Percentiles rank a stretch among this genome's conserved stretches.
These are phyloP conservation scores for Erythrobasidium yunnanense DNA, from an alignment of 768 basidiomycete species.

Conservation along the genomic window DNA sequence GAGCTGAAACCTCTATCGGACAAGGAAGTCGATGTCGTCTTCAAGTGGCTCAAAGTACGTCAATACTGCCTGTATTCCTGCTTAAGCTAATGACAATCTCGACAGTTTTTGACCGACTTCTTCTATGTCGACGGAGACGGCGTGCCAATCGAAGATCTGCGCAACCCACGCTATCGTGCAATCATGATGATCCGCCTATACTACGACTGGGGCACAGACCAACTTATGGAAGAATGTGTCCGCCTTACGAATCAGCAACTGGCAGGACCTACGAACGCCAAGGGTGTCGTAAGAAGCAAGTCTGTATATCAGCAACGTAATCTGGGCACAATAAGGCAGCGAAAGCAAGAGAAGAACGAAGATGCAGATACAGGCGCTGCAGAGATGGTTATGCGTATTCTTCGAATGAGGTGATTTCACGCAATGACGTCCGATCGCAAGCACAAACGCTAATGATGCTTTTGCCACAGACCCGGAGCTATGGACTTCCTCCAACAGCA, in stretches of 20 bases:
- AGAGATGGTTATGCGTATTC: constrained; percentile 85
- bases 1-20: constrained; percentile 86
- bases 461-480: constrained; percentile 54
- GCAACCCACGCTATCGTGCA: constrained; percentile 57
- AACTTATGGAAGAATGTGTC: constrained; percentile 76
- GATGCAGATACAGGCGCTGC: constrained; percentile 50
- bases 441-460: not conserved
- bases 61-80: not conserved
- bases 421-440: not conserved
- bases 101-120: constrained; percentile 81
- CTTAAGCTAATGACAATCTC: not conserved
- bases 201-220: constrained; percentile 71
- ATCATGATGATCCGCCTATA: constrained; percentile 52
- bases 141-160: constrained; percentile 68
- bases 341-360: constrained; percentile 82
- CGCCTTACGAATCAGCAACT: constrained; percentile 85
- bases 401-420: constrained; percentile 68
- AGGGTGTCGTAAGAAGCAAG: constrained; percentile 73
- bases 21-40: constrained; percentile 96
- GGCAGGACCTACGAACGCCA: constrained; percentile 51
- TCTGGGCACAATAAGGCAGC: constrained; percentile 85
- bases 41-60: constrained; percentile 87
- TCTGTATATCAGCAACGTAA: constrained; percentile 86
- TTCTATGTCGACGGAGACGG: constrained; percentile 91
- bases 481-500: constrained; percentile 81